Percentiles rank a stretch among this genome's conserved stretches.
These are phyloP conservation scores for Hypoxylon lenormandii DNA, from an alignment of 495 filamentous ascomycete species.

Conservation along the genomic window DNA sequence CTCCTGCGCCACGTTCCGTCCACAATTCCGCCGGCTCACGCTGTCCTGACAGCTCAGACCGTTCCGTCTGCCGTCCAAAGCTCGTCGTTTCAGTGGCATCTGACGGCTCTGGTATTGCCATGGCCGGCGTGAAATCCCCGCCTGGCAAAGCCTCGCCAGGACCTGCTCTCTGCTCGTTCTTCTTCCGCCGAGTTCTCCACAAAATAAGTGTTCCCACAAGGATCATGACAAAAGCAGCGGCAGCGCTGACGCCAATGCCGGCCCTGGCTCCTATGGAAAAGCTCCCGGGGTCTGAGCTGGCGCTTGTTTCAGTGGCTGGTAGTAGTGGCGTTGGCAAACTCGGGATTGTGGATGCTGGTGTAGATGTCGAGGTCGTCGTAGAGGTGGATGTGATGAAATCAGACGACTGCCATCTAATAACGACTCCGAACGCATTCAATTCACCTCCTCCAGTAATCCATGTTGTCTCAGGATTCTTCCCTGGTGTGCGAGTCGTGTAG, in stretches of 20 bases:
- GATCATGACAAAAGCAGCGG: not conserved
- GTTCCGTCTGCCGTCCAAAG: no score
- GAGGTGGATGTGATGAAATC: not conserved
- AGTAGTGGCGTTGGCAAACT: not conserved
- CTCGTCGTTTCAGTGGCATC: no score
- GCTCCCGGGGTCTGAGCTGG: not conserved
- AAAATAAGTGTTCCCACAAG: not conserved
- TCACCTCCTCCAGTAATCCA: conserved; percentile 4
- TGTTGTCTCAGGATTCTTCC: not conserved
- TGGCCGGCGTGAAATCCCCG: no score
- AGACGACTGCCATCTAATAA: conserved; percentile 7
- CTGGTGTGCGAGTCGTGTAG: conserved; percentile 9
- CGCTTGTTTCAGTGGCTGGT: not conserved
- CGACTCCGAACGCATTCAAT: conserved; percentile 17
- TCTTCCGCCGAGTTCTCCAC: not conserved
- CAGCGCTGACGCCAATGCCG: conserved; percentile 9
- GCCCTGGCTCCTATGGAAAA: conserved; percentile 2
- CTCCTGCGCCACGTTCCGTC: no score
- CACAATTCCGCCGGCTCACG: no score
- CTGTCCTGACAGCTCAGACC: no score
- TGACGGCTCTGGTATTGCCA: no score
- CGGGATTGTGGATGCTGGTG: not conserved
- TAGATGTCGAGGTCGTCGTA: not conserved
- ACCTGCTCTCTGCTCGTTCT: no score
- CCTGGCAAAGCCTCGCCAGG: no score